A percentile compares a stretch with the other conserved stretches of the same genome.
Evolutionary conservation across 257 asterid species (phyloP).

Genomic region (Dorcoceras hygrometricum): DNA sequence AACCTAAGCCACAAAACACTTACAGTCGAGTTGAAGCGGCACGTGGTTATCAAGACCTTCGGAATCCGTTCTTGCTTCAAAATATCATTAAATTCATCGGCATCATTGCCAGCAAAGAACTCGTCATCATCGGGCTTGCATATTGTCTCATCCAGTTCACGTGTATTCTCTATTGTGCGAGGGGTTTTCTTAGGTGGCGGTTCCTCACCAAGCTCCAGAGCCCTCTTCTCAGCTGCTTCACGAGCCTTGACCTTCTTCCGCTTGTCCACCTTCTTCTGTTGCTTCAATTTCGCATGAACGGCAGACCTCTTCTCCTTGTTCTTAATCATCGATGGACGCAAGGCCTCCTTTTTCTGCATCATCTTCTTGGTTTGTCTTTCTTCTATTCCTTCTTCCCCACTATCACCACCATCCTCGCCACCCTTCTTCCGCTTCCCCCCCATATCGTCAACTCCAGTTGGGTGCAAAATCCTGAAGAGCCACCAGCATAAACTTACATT

Average conservation of each 20-base stretch:
- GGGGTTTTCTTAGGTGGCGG: conserved; percentile 68
- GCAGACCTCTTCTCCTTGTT: conserved; percentile 82
- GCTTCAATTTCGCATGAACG: conserved; percentile 75
- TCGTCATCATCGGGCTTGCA: conserved; percentile 94
- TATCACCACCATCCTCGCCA: conserved; percentile 13
- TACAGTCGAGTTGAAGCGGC: conserved; percentile 88
- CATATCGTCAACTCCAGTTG: background rate
- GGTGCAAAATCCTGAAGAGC: too few relatives aligned
- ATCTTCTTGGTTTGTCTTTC: conserved; percentile 15
- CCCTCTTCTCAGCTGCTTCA: conserved; percentile 75
- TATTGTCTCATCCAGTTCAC: conserved; percentile 81
- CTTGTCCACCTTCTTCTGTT: conserved; percentile 70
- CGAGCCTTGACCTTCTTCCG: conserved; percentile 62
- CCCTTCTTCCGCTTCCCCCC: background rate
- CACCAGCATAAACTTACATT: too few relatives aligned
- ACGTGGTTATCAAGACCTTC: conserved; percentile 79
- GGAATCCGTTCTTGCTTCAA: conserved; percentile 60
- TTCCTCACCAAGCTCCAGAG: conserved; percentile 91
- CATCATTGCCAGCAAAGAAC: conserved; percentile 80
- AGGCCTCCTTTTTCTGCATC: conserved; percentile 31
- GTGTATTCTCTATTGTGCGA: conserved; percentile 87
- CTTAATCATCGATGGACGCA: conserved; percentile 75
- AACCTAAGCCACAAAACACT: conserved; percentile 11
- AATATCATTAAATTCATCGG: conserved; percentile 75
- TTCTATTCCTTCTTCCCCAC: conserved; percentile 12